phyloP scores from a whole-genome alignment of 345 rosid species.

The Toxicodendron radicans region DNA sequence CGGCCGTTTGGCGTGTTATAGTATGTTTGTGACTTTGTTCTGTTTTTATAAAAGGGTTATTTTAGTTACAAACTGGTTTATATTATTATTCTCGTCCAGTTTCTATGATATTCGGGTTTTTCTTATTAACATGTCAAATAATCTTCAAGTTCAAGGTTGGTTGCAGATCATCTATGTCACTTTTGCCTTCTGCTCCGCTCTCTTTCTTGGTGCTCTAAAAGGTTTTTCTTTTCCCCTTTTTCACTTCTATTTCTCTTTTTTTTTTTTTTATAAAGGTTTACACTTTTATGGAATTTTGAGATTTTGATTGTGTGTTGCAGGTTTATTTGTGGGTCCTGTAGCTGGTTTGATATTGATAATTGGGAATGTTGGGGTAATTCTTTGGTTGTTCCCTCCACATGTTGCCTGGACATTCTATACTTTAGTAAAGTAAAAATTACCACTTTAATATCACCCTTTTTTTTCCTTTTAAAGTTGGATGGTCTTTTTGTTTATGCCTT shows the following conservation, averaged over 20 bases:
- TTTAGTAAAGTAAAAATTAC: constrained; percentile 47
- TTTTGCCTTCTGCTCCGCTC: constrained; percentile 66
- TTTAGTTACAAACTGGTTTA: background rate
- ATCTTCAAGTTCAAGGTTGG: constrained; percentile 37
- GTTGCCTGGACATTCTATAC: constrained; percentile 66
- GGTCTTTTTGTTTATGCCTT: background rate
- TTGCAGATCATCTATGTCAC: constrained; percentile 47
- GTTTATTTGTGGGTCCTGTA: constrained; percentile 69
- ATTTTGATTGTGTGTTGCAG: constrained; percentile 38
- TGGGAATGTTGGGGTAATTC: constrained; percentile 76
- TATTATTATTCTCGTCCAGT: background rate
- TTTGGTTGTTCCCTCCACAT: constrained; percentile 69
- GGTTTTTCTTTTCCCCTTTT: constrained; percentile 33
- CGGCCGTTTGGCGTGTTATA: no score
- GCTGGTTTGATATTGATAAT: constrained; percentile 60
- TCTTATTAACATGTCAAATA: constrained; percentile 30
- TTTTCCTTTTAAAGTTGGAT: background rate
- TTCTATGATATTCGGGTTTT: background rate
- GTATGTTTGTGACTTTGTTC: background rate
- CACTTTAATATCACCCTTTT: background rate
- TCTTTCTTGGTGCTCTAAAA: constrained; percentile 77
- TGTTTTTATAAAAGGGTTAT: background rate
- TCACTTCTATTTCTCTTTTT: background rate
- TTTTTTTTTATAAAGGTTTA: background rate
- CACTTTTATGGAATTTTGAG: background rate